phyloP scores from a whole-genome alignment of 2,329 filamentous ascomycete genomes.

The Zasmidium citrigriseum region DNA sequence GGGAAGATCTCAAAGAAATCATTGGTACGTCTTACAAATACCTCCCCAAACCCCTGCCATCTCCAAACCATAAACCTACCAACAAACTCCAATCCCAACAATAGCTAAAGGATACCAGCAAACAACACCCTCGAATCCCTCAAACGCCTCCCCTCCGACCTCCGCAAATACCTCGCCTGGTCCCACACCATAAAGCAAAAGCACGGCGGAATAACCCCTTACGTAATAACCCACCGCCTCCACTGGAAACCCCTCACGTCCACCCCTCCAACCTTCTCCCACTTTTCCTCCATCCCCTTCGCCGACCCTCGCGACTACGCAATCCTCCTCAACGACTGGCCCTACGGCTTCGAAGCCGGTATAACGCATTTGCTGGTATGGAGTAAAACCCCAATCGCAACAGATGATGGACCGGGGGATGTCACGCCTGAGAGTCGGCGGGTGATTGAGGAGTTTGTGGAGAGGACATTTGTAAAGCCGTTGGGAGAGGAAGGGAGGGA shows the following conservation, averaged over 20 bases:
- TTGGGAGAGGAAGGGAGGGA: conserved; percentile 37
- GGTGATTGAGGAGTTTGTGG: conserved; percentile 53
- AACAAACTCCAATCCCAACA: too few relatives aligned
- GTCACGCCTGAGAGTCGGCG: conserved; percentile 52
- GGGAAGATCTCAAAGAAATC: conserved; percentile 54
- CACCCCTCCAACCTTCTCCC: conserved; percentile 39
- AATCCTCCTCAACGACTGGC: conserved; percentile 64
- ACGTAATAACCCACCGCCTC: conserved; percentile 57
- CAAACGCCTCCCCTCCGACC: conserved; percentile 60
- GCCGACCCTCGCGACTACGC: conserved; percentile 55
- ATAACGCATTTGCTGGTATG: conserved; percentile 61
- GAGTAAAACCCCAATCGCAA: conserved; percentile 53
- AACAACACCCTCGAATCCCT: conserved; percentile 57
- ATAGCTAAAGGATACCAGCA: too few relatives aligned
- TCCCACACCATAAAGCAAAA: conserved; percentile 53
- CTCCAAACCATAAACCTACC: too few relatives aligned
- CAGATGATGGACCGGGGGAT: conserved; percentile 49
- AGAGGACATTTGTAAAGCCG: conserved; percentile 50
- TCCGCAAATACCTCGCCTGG: conserved; percentile 63
- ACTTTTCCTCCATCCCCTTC: conserved; percentile 54
- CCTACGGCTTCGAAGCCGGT: conserved; percentile 57
- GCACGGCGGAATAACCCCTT: conserved; percentile 59
- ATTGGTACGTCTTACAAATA: conserved; percentile 47
- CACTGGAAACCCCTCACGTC: conserved; percentile 47
- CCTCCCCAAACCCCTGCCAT: neutral